phyloP scores from a whole-genome alignment of 495 filamentous ascomycete species.

The Letharia lupina region DNA sequence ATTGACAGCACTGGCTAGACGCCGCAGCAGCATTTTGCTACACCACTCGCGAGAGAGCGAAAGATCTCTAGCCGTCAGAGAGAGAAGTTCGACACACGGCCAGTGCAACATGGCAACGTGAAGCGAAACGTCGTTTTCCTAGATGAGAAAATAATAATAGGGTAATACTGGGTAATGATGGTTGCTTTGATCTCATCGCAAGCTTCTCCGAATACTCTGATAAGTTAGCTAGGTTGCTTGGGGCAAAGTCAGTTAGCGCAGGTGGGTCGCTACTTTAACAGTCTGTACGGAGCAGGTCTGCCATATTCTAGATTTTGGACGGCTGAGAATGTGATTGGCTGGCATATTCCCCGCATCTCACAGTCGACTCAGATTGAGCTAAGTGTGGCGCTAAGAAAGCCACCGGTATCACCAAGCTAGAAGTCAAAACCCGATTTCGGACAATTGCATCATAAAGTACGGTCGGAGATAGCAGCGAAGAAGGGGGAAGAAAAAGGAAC shows the following conservation, averaged over 20 bases:
- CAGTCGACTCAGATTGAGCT: not conserved
- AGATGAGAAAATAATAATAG: too few relatives aligned
- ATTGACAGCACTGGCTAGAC: not conserved
- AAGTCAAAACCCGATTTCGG: not conserved
- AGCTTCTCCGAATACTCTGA: not conserved
- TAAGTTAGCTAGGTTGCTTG: too few relatives aligned
- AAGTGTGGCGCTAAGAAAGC: slow-evolving; percentile 7
- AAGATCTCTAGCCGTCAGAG: not conserved
- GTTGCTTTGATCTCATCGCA: not conserved
- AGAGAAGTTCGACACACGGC: not conserved
- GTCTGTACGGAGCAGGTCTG: slow-evolving; percentile 8
- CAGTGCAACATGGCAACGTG: not conserved
- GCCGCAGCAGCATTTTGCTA: not conserved
- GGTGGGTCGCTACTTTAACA: too few relatives aligned
- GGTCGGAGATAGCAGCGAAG: not conserved
- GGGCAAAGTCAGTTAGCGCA: too few relatives aligned
- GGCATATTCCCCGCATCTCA: slow-evolving; percentile 8
- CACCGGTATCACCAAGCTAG: not conserved
- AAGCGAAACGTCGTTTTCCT: not conserved
- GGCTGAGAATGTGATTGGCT: slow-evolving; percentile 9
- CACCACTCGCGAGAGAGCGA: too few relatives aligned
- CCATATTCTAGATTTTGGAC: slow-evolving; percentile 9
- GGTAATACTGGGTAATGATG: not conserved
- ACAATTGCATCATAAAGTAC: too few relatives aligned
- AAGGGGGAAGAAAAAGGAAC: not conserved